A percentile compares a stretch with the other conserved stretches of the same genome.
Evolutionary conservation across 495 filamentous ascomycete genomes (phyloP).

Genomic region (Tuber melanosporum): DNA sequence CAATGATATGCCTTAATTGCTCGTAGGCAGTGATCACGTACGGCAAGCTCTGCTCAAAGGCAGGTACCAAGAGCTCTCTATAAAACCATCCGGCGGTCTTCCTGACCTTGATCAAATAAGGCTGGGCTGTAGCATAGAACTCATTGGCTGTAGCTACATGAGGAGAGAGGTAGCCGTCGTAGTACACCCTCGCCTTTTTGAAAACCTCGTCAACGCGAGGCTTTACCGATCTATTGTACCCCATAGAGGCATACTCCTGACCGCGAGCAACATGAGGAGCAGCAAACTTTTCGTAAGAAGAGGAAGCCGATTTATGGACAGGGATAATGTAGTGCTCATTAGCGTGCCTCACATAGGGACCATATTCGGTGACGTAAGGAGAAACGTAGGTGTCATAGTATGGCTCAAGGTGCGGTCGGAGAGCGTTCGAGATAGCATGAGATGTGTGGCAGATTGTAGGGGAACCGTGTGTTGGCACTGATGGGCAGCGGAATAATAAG

Average conservation of each 20-base stretch:
- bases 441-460: slow-evolving; percentile 81
- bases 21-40: slow-evolving; percentile 66
- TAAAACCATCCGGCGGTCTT: slow-evolving; percentile 59
- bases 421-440: slow-evolving; percentile 59
- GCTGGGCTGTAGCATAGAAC: slow-evolving; percentile 47
- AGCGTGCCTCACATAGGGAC: slow-evolving; percentile 56
- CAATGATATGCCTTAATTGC: slow-evolving; percentile 58
- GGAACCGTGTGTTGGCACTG: slow-evolving; percentile 58
- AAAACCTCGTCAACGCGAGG: slow-evolving; percentile 64
- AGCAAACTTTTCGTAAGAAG: slow-evolving; percentile 62
- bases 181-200: slow-evolving; percentile 55
- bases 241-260: slow-evolving; percentile 55
- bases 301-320: slow-evolving; percentile 16
- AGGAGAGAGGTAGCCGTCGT: slow-evolving; percentile 62
- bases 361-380: slow-evolving; percentile 69
- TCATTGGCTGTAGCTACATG: slow-evolving; percentile 58
- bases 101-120: slow-evolving; percentile 64
- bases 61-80: slow-evolving; percentile 64
- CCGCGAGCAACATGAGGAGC: slow-evolving; percentile 65
- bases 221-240: slow-evolving; percentile 71
- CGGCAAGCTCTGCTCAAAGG: slow-evolving; percentile 64
- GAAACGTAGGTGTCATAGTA: slow-evolving; percentile 81
- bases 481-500: slow-evolving; percentile 74
- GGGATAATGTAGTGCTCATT: slow-evolving; percentile 38
- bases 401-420: slow-evolving; percentile 70